phyloP scores from a whole-genome alignment of 768 basidiomycete genomes.

The Tulasnella sp. region DNA sequence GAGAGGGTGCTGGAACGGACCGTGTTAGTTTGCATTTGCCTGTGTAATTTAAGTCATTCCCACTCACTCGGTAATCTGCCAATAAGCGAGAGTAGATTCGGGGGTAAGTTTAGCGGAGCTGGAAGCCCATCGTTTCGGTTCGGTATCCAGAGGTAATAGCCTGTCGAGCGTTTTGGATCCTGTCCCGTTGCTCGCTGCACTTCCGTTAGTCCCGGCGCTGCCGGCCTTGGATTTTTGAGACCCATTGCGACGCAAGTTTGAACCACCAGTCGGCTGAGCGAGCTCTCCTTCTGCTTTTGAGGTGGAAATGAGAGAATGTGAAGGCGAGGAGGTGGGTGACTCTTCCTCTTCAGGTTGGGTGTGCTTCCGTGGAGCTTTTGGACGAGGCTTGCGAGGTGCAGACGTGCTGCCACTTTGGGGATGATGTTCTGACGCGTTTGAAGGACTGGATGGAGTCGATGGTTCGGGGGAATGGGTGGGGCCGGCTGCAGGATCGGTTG shows the following conservation, averaged over 20 bases:
- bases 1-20: conserved; percentile 21
- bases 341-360: neutral
- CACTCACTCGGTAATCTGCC: conserved; percentile 65
- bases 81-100: conserved; percentile 75
- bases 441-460: conserved; percentile 7
- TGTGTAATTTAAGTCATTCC: conserved; percentile 30
- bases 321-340: neutral
- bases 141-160: conserved; percentile 10
- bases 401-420: neutral
- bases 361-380: conserved; percentile 3
- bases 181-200: conserved; percentile 4
- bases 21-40: conserved; percentile 28
- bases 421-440: neutral
- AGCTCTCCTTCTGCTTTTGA: conserved; percentile 1
- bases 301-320: conserved; percentile 11
- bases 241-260: neutral
- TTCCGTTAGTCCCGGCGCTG: neutral
- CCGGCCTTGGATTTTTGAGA: neutral
- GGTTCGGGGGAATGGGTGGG: conserved; percentile 3
- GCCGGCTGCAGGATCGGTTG: neutral
- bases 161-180: conserved; percentile 10
- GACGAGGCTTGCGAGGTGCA: neutral
- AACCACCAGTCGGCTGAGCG: neutral
- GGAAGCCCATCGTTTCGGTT: conserved; percentile 23
- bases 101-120: conserved; percentile 34